Evolutionary conservation across 768 basidiomycete species (phyloP).

Genomic region (Termitomyces sp.): DNA sequence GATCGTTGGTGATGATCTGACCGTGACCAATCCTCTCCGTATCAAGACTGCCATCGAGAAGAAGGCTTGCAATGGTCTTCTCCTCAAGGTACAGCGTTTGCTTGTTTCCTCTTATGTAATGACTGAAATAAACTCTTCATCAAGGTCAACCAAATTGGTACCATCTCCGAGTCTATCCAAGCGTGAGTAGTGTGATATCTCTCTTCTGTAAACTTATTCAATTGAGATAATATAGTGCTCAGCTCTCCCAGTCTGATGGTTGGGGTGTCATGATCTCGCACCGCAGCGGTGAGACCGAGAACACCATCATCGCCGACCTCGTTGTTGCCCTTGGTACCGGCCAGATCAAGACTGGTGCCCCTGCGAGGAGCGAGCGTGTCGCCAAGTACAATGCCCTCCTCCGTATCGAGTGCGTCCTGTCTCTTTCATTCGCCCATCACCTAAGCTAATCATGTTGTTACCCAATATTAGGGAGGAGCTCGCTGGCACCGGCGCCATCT

Average conservation of each 20-base stretch:
- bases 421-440: background rate
- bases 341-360: conserved; percentile 99
- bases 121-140: background rate
- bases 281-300: conserved; percentile 98
- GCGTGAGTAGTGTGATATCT: conserved; percentile 56
- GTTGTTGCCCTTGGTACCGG: conserved; percentile 89
- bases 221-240: conserved; percentile 52
- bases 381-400: conserved; percentile 90
- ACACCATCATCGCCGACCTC: conserved; percentile 94
- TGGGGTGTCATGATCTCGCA: conserved; percentile 99
- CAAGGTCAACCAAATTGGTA: conserved; percentile 97
- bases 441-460: conserved; percentile 6
- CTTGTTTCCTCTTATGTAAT: background rate
- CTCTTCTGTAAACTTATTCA: background rate
- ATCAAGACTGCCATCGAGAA: conserved; percentile 99
- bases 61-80: conserved; percentile 98
- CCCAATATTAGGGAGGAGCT: conserved; percentile 66
- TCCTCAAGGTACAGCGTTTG: conserved; percentile 70
- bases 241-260: conserved; percentile 90
- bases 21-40: conserved; percentile 94
- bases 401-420: conserved; percentile 73
- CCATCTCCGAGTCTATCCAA: conserved; percentile 97
- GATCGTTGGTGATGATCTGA: conserved; percentile 94
- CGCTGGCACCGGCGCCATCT: conserved; percentile 52
- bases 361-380: conserved; percentile 93